Percentiles rank a stretch among this genome's conserved stretches.
Evolutionary conservation across 2,329 filamentous ascomycete species (phyloP).

Genomic region (Alternaria gaisen): DNA sequence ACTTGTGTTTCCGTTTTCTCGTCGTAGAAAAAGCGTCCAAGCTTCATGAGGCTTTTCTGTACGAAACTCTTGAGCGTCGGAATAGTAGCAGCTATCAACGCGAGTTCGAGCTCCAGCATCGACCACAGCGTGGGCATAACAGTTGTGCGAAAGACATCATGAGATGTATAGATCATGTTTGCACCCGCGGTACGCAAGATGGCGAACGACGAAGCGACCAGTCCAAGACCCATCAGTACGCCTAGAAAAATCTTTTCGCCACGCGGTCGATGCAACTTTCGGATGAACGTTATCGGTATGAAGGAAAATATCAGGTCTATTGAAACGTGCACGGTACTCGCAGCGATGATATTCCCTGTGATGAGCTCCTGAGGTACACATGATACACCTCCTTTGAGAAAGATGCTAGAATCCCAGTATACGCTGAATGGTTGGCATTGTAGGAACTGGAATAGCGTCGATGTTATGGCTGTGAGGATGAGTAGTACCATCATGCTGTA

Average conservation of each 20-base stretch:
- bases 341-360: constrained; percentile 34
- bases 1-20: constrained; percentile 25
- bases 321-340: constrained; percentile 27
- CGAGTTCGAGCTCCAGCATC: constrained; percentile 37
- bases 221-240: constrained; percentile 33
- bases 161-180: constrained; percentile 22
- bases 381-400: constrained; percentile 12
- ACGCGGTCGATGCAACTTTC: constrained; percentile 29
- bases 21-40: constrained; percentile 32
- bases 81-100: constrained; percentile 39
- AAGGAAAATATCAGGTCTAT: constrained; percentile 33
- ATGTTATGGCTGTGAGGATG: constrained; percentile 24
- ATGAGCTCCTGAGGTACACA: constrained; percentile 29
- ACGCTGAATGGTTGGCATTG: constrained; percentile 38
- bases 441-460: constrained; percentile 36
- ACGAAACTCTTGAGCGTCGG: constrained; percentile 39
- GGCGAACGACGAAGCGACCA: constrained; percentile 32
- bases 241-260: constrained; percentile 36
- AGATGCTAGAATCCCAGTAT: constrained; percentile 36
- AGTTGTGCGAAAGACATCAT: constrained; percentile 31
- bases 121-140: constrained; percentile 35
- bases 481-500: constrained; percentile 27
- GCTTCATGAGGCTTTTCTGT: constrained; percentile 19
- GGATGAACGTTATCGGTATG: constrained; percentile 34
- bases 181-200: constrained; percentile 34